A percentile compares a stretch with the other conserved stretches of the same genome.
Evolutionary conservation across 2,329 filamentous ascomycete genomes (phyloP).

Genomic region (Arthroderma sp.): DNA sequence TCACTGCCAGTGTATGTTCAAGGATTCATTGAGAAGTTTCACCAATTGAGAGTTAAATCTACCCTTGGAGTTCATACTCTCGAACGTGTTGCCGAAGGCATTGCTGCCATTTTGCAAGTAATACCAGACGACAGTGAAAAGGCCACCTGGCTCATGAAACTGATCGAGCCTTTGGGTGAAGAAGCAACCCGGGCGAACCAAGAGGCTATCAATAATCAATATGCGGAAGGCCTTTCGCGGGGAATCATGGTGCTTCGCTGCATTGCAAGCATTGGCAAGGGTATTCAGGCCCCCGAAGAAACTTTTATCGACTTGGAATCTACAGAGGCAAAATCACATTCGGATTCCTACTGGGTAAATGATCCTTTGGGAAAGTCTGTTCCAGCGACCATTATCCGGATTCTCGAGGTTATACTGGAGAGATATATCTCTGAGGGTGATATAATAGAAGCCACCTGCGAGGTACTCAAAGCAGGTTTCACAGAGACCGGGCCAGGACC

Average conservation of each 20-base stretch:
- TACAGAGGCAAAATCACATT: conserved; percentile 16
- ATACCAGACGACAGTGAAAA: conserved; percentile 27
- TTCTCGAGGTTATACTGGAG: conserved; percentile 27
- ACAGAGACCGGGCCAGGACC: conserved; percentile 29
- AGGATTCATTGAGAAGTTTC: conserved; percentile 30
- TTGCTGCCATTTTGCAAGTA: conserved; percentile 32
- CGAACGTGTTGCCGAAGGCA: conserved; percentile 32
- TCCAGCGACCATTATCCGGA: conserved; percentile 27
- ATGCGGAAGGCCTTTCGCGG: conserved; percentile 22
- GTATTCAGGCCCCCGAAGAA: conserved; percentile 25
- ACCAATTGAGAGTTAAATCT: conserved; percentile 25
- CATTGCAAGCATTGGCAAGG: conserved; percentile 29
- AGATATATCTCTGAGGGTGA: conserved; percentile 27
- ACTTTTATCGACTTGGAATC: conserved; percentile 23
- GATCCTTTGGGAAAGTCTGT: conserved; percentile 18
- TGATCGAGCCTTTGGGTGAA: conserved; percentile 25
- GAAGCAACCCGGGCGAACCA: conserved; percentile 22
- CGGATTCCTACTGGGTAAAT: conserved; percentile 26
- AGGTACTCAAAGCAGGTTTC: conserved; percentile 34
- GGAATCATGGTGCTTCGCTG: conserved; percentile 27
- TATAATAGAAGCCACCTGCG: conserved; percentile 34
- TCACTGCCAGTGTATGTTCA: conserved; percentile 29
- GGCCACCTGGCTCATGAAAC: conserved; percentile 24
- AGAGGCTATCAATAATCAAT: conserved; percentile 18
- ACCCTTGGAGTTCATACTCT: conserved; percentile 26